Evolutionary conservation across 1,284 basidiomycete genomes (phyloP).

Genomic region (Cutaneotrichosporon arboriforme): DNA sequence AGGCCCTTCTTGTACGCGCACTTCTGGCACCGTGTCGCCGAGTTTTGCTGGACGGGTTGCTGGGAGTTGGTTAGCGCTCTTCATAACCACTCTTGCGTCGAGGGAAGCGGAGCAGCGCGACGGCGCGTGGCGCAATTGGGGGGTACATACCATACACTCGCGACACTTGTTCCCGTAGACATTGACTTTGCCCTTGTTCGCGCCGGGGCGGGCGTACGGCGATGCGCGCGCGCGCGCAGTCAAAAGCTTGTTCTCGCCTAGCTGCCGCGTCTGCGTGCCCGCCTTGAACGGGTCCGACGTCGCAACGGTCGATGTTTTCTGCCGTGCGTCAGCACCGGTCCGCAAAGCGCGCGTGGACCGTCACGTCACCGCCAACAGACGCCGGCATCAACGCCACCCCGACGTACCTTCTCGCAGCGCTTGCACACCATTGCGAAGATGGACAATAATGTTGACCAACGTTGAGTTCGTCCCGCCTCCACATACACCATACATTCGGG

Average conservation of each 20-base stretch:
- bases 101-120: too few relatives aligned
- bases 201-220: constrained; percentile 36
- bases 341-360: too few relatives aligned
- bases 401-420: constrained; percentile 48
- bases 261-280: constrained; percentile 32
- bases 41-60: constrained; percentile 40
- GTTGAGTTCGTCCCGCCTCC: too few relatives aligned
- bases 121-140: too few relatives aligned
- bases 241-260: constrained; percentile 50
- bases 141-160: constrained; percentile 43
- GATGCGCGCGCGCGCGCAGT: constrained; percentile 33
- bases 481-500: too few relatives aligned
- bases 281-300: constrained; percentile 44
- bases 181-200: constrained; percentile 30
- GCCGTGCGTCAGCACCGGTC: constrained; percentile 2
- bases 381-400: too few relatives aligned
- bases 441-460: too few relatives aligned
- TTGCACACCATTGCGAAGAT: constrained; percentile 45
- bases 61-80: constrained; percentile 16
- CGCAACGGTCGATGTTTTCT: constrained; percentile 46
- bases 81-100: too few relatives aligned
- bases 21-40: constrained; percentile 46
- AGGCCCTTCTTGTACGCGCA: constrained; percentile 50
- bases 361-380: too few relatives aligned
- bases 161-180: constrained; percentile 47